Evolutionary conservation across 306 rosid genomes (phyloP).

Genomic region (Sindora glabra): DNA sequence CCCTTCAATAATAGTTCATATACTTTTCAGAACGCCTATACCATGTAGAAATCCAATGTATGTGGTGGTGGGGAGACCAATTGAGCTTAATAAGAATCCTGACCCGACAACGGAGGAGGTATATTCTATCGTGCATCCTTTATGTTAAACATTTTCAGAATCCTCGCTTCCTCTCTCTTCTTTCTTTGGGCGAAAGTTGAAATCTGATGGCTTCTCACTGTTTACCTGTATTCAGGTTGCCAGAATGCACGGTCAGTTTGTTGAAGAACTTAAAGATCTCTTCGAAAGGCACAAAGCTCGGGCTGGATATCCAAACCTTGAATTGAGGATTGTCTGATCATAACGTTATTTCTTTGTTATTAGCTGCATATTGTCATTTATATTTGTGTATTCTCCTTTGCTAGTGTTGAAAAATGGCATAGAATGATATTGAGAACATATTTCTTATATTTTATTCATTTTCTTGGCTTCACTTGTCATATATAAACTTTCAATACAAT

Average conservation of each 20-base stretch:
- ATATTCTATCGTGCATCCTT: not conserved
- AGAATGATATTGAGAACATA: too few species aligned
- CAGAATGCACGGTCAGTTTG: conserved; percentile 52
- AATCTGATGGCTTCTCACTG: not conserved
- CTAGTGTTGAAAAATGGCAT: too few species aligned
- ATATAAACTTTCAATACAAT: too few species aligned
- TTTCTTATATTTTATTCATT: too few species aligned
- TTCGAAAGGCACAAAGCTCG: conserved; percentile 70
- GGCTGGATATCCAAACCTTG: conserved; percentile 63
- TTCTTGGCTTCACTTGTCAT: too few species aligned
- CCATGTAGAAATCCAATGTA: conserved; percentile 68
- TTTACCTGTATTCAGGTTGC: conserved; percentile 36
- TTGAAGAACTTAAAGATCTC: conserved; percentile 65
- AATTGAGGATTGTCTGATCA: conserved; percentile 55
- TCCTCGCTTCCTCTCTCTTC: not conserved
- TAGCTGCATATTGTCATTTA: not conserved
- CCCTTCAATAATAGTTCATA: too few species aligned
- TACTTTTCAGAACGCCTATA: conserved; percentile 60
- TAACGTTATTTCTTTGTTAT: not conserved
- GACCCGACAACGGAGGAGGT: conserved; percentile 58
- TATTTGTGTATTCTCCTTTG: not conserved
- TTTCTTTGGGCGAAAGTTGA: not conserved
- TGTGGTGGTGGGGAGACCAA: conserved; percentile 84
- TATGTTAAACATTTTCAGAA: not conserved
- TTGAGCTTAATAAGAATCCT: conserved; percentile 57